phyloP scores from a whole-genome alignment of 2,329 filamentous ascomycete genomes.

The Exophiala viscosa region DNA sequence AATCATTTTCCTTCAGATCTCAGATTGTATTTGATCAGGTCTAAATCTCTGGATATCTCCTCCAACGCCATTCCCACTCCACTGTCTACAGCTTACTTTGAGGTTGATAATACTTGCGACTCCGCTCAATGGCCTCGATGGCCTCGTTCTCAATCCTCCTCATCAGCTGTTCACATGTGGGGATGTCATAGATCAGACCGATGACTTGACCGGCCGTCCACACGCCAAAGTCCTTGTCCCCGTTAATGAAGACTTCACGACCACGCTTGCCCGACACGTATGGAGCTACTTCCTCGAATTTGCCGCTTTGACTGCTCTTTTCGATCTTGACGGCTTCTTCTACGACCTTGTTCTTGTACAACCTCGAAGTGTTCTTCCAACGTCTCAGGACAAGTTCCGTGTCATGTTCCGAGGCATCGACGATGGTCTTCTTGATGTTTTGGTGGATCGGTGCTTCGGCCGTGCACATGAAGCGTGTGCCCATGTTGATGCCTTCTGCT shows the following conservation, averaged over 20 bases:
- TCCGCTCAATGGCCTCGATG: slow-evolving; percentile 60
- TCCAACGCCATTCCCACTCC: too few species aligned
- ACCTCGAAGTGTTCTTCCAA: slow-evolving; percentile 86
- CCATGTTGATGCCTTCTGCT: slow-evolving; percentile 96
- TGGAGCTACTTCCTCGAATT: slow-evolving; percentile 84
- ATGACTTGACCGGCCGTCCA: slow-evolving; percentile 98
- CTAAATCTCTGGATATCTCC: too few species aligned
- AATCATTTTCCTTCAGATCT: too few species aligned
- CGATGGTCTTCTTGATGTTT: slow-evolving; percentile 92
- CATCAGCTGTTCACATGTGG: slow-evolving; percentile 60
- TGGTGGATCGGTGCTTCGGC: slow-evolving; percentile 86
- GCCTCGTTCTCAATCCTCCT: slow-evolving; percentile 75
- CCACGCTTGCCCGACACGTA: slow-evolving; percentile 88
- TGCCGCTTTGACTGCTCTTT: slow-evolving; percentile 72
- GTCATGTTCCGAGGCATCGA: slow-evolving; percentile 82
- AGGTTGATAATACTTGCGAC: slow-evolving; percentile 30
- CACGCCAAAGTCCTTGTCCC: slow-evolving; percentile 85
- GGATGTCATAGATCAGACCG: slow-evolving; percentile 69
- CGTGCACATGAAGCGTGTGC: slow-evolving; percentile 95
- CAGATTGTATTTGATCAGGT: too few species aligned
- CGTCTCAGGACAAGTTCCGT: slow-evolving; percentile 81
- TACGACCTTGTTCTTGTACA: slow-evolving; percentile 89
- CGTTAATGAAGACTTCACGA: slow-evolving; percentile 84
- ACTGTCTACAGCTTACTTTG: slow-evolving; percentile 17
- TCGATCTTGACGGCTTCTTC: slow-evolving; percentile 78